These are phyloP conservation scores for Plenodomus lindquistii DNA, from an alignment of 2,329 filamentous ascomycete genomes.

Conservation along the genomic window DNA sequence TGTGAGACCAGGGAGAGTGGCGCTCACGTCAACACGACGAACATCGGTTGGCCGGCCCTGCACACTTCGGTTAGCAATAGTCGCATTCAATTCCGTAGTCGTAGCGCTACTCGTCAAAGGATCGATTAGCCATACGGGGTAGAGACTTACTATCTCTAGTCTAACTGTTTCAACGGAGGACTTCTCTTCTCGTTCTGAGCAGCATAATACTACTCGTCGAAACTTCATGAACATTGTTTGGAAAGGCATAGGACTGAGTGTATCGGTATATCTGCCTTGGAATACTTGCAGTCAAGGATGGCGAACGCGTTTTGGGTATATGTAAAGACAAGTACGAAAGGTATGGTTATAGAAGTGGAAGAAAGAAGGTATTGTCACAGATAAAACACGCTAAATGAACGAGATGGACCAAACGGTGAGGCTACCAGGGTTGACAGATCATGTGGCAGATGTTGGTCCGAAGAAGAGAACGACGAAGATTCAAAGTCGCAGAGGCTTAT, in stretches of 20 bases:
- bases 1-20: constrained; percentile 33
- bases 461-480: background rate
- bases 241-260: constrained; percentile 20
- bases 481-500: background rate
- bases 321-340: constrained; percentile 8
- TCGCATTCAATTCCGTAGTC: background rate
- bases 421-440: background rate
- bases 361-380: constrained; percentile 1
- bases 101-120: background rate
- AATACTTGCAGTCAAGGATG: background rate
- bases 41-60: constrained; percentile 38
- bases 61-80: background rate
- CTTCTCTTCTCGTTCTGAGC: constrained; percentile 22
- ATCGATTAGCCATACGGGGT: background rate
- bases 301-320: constrained; percentile 9
- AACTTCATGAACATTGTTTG: constrained; percentile 25
- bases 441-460: background rate
- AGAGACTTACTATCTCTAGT: constrained; percentile 26
- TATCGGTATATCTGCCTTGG: constrained; percentile 4
- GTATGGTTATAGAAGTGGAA: constrained; percentile 3
- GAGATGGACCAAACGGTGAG: constrained; percentile 13
- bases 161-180: constrained; percentile 28
- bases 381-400: constrained; percentile 1
- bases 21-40: constrained; percentile 32
- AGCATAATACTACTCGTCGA: constrained; percentile 31